Conservation (phyloP, 2,329 filamentous ascomycete species). For the Tricladium varicosporioides region DNA sequence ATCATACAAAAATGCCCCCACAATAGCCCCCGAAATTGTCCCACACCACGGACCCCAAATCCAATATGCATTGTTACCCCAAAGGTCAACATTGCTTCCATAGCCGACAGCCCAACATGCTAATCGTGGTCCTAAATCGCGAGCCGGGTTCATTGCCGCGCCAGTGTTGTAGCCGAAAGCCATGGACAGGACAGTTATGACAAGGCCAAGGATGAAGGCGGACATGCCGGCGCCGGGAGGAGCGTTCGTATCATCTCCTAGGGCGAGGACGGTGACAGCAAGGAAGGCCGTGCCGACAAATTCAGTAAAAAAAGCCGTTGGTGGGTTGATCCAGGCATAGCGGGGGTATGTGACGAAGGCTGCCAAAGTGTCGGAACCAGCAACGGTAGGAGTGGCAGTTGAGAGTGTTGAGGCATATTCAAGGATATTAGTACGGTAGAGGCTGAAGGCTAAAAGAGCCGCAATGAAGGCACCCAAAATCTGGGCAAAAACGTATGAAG, state of each 20-base stretch:
- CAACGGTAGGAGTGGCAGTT: conserved; percentile 19
- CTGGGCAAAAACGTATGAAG: conserved; percentile 50
- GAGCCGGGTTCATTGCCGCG: conserved; percentile 46
- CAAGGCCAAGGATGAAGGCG: conserved; percentile 46
- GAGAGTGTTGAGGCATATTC: conserved; percentile 6
- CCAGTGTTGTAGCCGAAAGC: conserved; percentile 47
- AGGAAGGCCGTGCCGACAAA: conserved; percentile 44
- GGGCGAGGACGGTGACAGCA: conserved; percentile 41
- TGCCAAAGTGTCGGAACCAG: conserved; percentile 34
- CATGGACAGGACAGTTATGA: conserved; percentile 37
- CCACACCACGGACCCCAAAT: conserved; percentile 44
- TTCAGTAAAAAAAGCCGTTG: conserved; percentile 46
- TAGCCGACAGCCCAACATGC: conserved; percentile 45
- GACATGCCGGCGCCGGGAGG: conserved; percentile 50
- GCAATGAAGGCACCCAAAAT: conserved; percentile 51
- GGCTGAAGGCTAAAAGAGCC: conserved; percentile 43
- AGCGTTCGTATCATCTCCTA: conserved; percentile 46
- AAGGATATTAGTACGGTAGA: conserved; percentile 40
- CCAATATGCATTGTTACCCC: conserved; percentile 36
- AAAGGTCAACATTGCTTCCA: conserved; percentile 38
- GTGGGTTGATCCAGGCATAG: conserved; percentile 36
- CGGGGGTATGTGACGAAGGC: conserved; percentile 46
- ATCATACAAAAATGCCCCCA: conserved; percentile 50
- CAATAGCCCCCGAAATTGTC: conserved; percentile 38
- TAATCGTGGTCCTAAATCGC: conserved; percentile 49